Evolutionary conservation across 805 yeast species (phyloP).

Genomic region (Kodamaea lidongshanica): DNA sequence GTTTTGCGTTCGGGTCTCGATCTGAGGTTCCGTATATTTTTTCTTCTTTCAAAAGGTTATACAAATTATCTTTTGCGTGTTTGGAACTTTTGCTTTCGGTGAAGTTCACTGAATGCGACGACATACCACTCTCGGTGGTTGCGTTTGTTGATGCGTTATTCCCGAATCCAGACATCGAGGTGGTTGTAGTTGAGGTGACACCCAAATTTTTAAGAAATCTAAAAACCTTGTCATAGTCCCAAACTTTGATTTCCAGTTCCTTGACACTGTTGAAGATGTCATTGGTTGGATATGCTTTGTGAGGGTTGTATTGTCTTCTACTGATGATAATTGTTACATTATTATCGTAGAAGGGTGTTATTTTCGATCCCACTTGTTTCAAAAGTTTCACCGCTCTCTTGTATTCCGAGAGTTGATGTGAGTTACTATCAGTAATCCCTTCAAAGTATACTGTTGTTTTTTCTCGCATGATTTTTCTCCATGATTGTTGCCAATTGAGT

Average conservation of each 20-base stretch:
- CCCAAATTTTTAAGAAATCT: slow-evolving; percentile 66
- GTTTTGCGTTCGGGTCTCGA: slow-evolving; percentile 75
- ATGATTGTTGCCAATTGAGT: slow-evolving; percentile 56
- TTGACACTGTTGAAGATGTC: slow-evolving; percentile 67
- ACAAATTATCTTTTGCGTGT: slow-evolving; percentile 18
- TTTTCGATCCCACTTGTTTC: slow-evolving; percentile 43
- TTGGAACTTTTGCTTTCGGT: slow-evolving; percentile 5
- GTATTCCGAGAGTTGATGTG: slow-evolving; percentile 30
- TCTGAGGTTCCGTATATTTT: slow-evolving; percentile 82
- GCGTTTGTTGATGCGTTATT: too few relatives aligned
- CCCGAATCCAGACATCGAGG: slow-evolving; percentile 1
- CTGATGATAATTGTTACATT: slow-evolving; percentile 71
- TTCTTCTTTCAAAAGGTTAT: slow-evolving; percentile 71
- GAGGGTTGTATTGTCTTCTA: slow-evolving; percentile 44
- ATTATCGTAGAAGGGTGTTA: slow-evolving; percentile 47
- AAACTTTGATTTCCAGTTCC: slow-evolving; percentile 63
- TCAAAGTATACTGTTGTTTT: slow-evolving; percentile 62
- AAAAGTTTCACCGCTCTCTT: slow-evolving; percentile 41
- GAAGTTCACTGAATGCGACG: neutral
- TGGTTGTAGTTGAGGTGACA: slow-evolving; percentile 13
- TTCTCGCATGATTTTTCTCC: slow-evolving; percentile 56
- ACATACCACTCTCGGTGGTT: too few relatives aligned
- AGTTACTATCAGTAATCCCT: slow-evolving; percentile 31
- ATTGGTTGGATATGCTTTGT: slow-evolving; percentile 36
- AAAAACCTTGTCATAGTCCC: slow-evolving; percentile 82